phyloP scores from a whole-genome alignment of 2,329 filamentous ascomycete species.

The Cladosporium sp. region DNA sequence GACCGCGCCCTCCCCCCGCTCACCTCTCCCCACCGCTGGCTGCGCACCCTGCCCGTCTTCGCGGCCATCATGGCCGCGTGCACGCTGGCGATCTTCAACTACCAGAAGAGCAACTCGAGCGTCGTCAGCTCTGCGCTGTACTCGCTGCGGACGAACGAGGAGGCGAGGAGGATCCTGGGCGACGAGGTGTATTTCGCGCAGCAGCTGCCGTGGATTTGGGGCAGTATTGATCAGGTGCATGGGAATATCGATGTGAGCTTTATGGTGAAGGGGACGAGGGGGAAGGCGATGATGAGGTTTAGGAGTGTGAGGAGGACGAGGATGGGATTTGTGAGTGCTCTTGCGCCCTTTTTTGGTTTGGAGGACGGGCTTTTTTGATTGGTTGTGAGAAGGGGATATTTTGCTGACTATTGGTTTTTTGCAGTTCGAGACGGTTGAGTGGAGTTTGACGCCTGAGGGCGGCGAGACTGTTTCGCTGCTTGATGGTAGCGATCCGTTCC shows the following conservation, averaged over 20 bases:
- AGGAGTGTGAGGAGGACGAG: constrained; percentile 70
- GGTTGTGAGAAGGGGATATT: too few relatives aligned
- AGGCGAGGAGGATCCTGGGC: constrained; percentile 76
- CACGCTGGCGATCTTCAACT: constrained; percentile 94
- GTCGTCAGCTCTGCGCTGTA: constrained; percentile 82
- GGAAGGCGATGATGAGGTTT: constrained; percentile 75
- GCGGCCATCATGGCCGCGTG: constrained; percentile 68
- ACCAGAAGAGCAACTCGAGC: constrained; percentile 89
- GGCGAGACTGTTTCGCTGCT: constrained; percentile 71
- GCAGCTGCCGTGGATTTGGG: constrained; percentile 52
- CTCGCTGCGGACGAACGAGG: constrained; percentile 77
- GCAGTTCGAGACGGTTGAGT: constrained; percentile 84
- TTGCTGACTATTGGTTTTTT: constrained; percentile 8
- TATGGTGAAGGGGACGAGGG: constrained; percentile 77
- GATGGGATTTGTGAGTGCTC: constrained; percentile 57
- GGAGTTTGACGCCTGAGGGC: constrained; percentile 74
- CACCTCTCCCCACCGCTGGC: constrained; percentile 37
- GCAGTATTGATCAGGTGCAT: constrained; percentile 88
- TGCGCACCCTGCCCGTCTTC: constrained; percentile 79
- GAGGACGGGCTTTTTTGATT: neutral
- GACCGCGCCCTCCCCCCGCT: constrained; percentile 56
- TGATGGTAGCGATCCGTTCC: constrained; percentile 48
- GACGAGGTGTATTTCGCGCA: constrained; percentile 62
- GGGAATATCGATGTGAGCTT: constrained; percentile 87
- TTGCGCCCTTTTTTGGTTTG: neutral